Base-by-base conservation (phyloP, 495 filamentous ascomycete genomes). In the Neurospora cerealis region DNA sequence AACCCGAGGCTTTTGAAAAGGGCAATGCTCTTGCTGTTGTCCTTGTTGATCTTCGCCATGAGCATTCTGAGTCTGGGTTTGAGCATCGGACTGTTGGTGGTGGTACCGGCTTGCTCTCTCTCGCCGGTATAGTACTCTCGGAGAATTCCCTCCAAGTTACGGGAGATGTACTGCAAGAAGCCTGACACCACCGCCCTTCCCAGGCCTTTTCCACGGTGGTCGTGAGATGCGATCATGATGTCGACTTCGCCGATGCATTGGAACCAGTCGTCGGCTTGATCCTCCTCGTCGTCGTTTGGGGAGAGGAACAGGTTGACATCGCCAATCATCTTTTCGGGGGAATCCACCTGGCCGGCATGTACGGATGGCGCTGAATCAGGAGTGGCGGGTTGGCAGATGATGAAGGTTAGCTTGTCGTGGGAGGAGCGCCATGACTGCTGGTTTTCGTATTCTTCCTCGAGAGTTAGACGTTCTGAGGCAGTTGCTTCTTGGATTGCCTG, bases 301-400 rank as follows among this genome's bases (percentile, higher is more conserved):
- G 85, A 87, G 5, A 97, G 85, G 79, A 97, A 97, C 2, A 97
- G 84, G 76, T 97, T 97, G 44, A 97, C 87, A 76, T 97, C 94
- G 5, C 94, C 94, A 15, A 96, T 77, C 93, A 97, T 96, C 4
- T 79, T 79, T 2, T 79, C 78, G 0, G 87, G 80, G 0, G 80
- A 74, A 76, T 95, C 92, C n/a, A 82, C 78, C 24, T 82, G 77
- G 3, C 83, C 75, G 13, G 83, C 78, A 5, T 78, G 38, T 19
- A 66, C 28, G 66, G 74, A 42, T 11, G 37, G 46, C 13, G 42
- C 42, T 32, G 38, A 54, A 1, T 3, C 17, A 11, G 69, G 15
- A 5, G 60, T 5, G 0, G 80, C 69, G 5, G 84, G 83, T n/a
- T 85, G 78, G 76, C 91, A 92, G 44, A 86, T 75, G 77, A 93